Base-by-base conservation (phyloP, 2,329 filamentous ascomycete species). In the Talaromyces sp. region DNA sequence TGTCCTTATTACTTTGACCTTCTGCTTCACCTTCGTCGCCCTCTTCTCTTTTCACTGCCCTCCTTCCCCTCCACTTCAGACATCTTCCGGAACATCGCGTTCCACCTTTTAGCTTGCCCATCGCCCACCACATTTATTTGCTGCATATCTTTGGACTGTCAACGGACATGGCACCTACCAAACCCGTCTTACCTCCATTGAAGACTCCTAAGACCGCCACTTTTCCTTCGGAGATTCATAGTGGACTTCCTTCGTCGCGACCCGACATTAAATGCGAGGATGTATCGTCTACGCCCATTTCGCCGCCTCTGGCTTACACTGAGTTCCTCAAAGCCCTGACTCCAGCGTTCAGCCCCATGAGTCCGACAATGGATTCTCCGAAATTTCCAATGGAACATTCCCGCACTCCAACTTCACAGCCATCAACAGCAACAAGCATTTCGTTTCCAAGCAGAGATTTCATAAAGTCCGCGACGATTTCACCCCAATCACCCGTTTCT, bases 301-400 rank as follows among this genome's bases (percentile, higher is more conserved):
- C 90, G 57, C 93, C 93, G 58, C 93, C 93, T 3, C 82, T 85
- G 25, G 93, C 93, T 62, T 98, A 98, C 73, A 89, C 91, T 67
- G 92, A 98, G 71, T 98, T 97, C 72, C 87, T 98, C 65, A 93
- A 92, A 78, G 87, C 88, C 63, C 86, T 96, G 77, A 88, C 85
- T 1, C 84, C 85, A 0, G 81, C 88, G 19, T 81, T 92, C 62
- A 92, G 88, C 65, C 90, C 90, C 9, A 78, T 85, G 54, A 81
- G 85, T 55, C 84, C 87, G 47, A 78, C 80, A 57, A 79, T 80
- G 62, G 82, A 82, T 68, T 83, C 84, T 65, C 72, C 75, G 47
- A 80, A 81, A 49, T 71, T 72, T 54, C 69, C 64, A 22, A 68
- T 71, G 32, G 70, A 74, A 55, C 69, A 65, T 39, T 1, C 28